These are phyloP conservation scores for Camelina sativa DNA, from an alignment of 345 rosid genomes.

Conservation along the genomic window DNA sequence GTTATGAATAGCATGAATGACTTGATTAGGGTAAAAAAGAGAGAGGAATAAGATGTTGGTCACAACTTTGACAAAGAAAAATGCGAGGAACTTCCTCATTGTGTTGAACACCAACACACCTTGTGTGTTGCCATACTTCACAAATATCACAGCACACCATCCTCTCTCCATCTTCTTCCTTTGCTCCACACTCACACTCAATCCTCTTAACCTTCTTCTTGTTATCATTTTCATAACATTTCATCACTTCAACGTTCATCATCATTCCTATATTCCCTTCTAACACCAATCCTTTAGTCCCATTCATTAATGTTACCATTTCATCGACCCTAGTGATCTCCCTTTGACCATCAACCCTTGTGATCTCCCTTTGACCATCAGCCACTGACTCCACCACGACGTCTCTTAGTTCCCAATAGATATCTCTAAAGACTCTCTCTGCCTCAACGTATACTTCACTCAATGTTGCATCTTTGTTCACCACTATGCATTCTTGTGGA, in stretches of 20 bases:
- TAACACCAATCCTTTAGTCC: slow-evolving; percentile 52
- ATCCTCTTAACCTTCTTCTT: slow-evolving; percentile 42
- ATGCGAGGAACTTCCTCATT: slow-evolving; percentile 69
- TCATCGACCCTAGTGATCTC: slow-evolving; percentile 50
- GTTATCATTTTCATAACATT: slow-evolving; percentile 43
- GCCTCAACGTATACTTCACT: slow-evolving; percentile 67
- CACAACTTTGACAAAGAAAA: slow-evolving; percentile 85
- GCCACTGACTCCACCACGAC: slow-evolving; percentile 53
- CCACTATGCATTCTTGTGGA: slow-evolving; percentile 67
- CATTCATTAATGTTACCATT: slow-evolving; percentile 42
- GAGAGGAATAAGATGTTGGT: slow-evolving; percentile 63
- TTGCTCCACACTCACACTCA: slow-evolving; percentile 72
- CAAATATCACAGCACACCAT: slow-evolving; percentile 86
- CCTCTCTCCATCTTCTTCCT: slow-evolving; percentile 83
- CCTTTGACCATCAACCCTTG: slow-evolving; percentile 48
- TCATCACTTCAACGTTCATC: slow-evolving; percentile 33
- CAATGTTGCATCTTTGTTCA: slow-evolving; percentile 65
- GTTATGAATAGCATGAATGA: not conserved
- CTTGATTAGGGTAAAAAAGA: slow-evolving; percentile 59
- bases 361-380: slow-evolving; percentile 50
- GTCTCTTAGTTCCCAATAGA: slow-evolving; percentile 72
- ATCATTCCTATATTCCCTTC: slow-evolving; percentile 53
- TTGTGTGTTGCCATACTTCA: slow-evolving; percentile 87
- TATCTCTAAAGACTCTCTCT: slow-evolving; percentile 63
- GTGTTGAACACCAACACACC: slow-evolving; percentile 75